Evolutionary conservation across 1,284 basidiomycete genomes (phyloP), one percentile per base, ranked within the genome.

Genomic region (Rhodotorula sp.): DNA sequence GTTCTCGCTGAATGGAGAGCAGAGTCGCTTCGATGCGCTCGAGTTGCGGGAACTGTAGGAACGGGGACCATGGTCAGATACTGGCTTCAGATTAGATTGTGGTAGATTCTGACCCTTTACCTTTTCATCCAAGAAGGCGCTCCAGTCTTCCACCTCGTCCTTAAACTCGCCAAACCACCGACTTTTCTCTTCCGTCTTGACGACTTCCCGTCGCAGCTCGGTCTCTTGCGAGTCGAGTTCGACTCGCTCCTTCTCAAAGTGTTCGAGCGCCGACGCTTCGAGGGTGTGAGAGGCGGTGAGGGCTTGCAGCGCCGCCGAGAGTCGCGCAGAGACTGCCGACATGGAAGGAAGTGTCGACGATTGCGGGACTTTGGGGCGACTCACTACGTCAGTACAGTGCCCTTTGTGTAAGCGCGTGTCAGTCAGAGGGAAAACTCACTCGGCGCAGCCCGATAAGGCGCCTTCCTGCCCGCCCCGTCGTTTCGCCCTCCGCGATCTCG

Each of bases 61-160:
- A 39, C 64, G 62, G n/a, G 4, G 46, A 29, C 23, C 20, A 43
- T 60, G 3, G 65, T 58, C 54, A 68, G 63, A 48, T 48, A 12
- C 18, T 49, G 43, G 47, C 67, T 43, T 31, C 64, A 23, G 73
- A 78, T 8, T 7, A 10, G 20, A 5, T 29, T 15, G 3, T 14
- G n/a, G 15, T n/a, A 5, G 23, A 34, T n/a, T 14, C 3, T 10
- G 20, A 15, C 8, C 20, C 16, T 6, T 51, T 58, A 92, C 92
- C 88, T 97, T 97, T 81, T 93, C 92, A 78, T 96, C 93, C 51
- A 97, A 83, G 80, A 97, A 97, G 6, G 86, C 86, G 2, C 92
- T 93, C 7, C 97, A 87, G 76, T 87, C 88, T 80, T 97, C 94
- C 0, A 95, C 85, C 89, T 92, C 95, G 56, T 90, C 89, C 70